A percentile compares a stretch with the other conserved stretches of the same genome.
Evolutionary conservation across 148 eudicot genomes (phyloP).

Genomic region (Fagopyrum homotropicum): DNA sequence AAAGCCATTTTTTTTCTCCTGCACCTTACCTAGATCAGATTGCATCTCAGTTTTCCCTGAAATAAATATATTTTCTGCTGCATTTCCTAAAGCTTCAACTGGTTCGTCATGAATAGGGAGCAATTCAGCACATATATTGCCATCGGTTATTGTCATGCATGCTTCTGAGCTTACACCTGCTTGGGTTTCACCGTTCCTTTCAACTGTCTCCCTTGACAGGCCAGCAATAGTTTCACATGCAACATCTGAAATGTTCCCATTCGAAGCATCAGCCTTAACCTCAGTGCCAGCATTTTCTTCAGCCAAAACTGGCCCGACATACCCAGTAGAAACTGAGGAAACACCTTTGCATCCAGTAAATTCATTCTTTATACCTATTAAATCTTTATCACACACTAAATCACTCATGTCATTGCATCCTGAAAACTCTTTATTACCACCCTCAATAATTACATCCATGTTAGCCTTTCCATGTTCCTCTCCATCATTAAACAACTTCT

Average conservation of each 20-base stretch:
- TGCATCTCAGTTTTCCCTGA: background rate
- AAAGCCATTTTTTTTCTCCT: background rate
- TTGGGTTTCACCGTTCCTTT: conserved; percentile 11
- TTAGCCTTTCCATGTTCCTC: background rate
- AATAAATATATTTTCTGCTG: background rate
- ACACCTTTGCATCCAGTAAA: background rate
- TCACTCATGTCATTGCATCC: background rate
- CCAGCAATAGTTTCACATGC: background rate
- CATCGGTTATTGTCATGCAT: background rate
- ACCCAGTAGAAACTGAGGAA: background rate
- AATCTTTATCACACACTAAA: conserved; percentile 3
- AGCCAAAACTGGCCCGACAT: background rate
- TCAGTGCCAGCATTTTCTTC: background rate
- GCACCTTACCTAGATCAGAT: conserved; percentile 10
- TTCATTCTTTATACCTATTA: background rate
- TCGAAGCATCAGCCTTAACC: background rate
- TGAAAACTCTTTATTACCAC: background rate
- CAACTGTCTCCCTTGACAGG: background rate
- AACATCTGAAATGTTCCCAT: background rate
- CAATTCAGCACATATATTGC: background rate
- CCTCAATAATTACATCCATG: background rate
- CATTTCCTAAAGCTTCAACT: background rate
- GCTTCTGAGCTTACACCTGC: background rate
- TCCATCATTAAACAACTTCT: background rate
- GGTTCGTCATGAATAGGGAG: background rate